These are phyloP conservation scores for Coniochaeta sp. DNA, from an alignment of 2,329 filamentous ascomycete species.

Conservation along the genomic window DNA sequence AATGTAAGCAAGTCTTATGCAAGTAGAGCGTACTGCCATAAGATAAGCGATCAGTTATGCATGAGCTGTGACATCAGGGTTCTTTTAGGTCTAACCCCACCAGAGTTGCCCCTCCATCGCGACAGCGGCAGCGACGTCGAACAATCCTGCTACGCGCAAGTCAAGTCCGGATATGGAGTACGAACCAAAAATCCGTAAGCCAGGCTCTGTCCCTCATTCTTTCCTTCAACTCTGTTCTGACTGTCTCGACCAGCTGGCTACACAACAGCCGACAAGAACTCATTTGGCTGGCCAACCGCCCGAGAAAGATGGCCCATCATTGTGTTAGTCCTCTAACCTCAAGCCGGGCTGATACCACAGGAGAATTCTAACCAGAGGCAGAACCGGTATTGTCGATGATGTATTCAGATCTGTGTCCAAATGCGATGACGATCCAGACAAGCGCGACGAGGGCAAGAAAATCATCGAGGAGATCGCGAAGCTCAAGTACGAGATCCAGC, in stretches of 20 bases:
- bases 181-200: constrained; percentile 17
- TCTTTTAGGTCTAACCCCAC: not conserved
- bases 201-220: not conserved
- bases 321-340: constrained; percentile 38
- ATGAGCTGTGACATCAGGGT: not conserved
- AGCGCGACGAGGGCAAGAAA: constrained; percentile 72
- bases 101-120: not conserved
- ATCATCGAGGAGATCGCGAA: constrained; percentile 72
- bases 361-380: not conserved
- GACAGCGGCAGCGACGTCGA: not conserved
- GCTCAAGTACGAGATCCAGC: constrained; percentile 92
- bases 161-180: constrained; percentile 13
- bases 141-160: not conserved
- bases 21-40: not conserved
- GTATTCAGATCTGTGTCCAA: constrained; percentile 67
- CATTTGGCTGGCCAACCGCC: constrained; percentile 81
- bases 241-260: constrained; percentile 54
- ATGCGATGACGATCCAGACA: constrained; percentile 52
- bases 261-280: constrained; percentile 71
- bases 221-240: not conserved
- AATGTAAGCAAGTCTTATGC: not conserved
- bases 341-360: not conserved
- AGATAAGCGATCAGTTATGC: not conserved
- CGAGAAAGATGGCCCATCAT: constrained; percentile 90
- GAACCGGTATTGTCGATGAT: constrained; percentile 88